A percentile compares a stretch with the other conserved stretches of the same genome.
phyloP scores from a whole-genome alignment of 192 early-diverging fungal species.

The Linnemannia hyalina region DNA sequence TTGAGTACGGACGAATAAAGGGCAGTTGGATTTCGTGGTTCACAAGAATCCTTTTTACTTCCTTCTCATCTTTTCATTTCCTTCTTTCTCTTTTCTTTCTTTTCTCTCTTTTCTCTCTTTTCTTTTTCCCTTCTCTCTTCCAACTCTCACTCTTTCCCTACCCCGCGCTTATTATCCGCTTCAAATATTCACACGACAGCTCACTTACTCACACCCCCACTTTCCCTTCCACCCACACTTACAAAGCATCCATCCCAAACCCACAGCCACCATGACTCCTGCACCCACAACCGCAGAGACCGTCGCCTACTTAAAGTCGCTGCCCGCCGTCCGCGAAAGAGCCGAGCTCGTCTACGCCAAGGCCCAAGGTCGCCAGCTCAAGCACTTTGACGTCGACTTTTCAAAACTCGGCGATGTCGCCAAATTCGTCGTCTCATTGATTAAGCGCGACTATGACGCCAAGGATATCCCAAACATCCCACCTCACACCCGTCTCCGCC shows the following conservation, averaged over 20 bases:
- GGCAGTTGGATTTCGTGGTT: neutral
- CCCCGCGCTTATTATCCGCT: neutral
- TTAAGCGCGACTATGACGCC: conserved; percentile 76
- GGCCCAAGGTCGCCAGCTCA: conserved; percentile 64
- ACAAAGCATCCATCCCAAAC: neutral
- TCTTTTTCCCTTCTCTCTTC: neutral
- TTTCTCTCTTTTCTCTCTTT: neutral
- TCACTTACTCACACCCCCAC: neutral
- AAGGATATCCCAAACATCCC: conserved; percentile 73
- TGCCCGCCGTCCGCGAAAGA: conserved; percentile 82
- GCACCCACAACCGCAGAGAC: conserved; percentile 47
- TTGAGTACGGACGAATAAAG: neutral
- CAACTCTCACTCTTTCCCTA: neutral
- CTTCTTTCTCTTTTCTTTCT: neutral
- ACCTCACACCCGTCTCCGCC: conserved; percentile 90
- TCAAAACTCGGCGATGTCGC: conserved; percentile 74
- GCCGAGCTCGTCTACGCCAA: conserved; percentile 72
- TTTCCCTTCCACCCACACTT: neutral
- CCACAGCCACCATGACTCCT: conserved; percentile 17
- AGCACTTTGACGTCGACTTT: conserved; percentile 81
- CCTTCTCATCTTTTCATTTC: neutral
- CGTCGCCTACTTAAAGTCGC: conserved; percentile 71
- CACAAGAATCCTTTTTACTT: neutral
- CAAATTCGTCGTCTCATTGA: conserved; percentile 74
- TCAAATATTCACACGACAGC: neutral